Base-by-base conservation (phyloP, 1,139 yeast genomes). In the Blastobotrys elegans region DNA sequence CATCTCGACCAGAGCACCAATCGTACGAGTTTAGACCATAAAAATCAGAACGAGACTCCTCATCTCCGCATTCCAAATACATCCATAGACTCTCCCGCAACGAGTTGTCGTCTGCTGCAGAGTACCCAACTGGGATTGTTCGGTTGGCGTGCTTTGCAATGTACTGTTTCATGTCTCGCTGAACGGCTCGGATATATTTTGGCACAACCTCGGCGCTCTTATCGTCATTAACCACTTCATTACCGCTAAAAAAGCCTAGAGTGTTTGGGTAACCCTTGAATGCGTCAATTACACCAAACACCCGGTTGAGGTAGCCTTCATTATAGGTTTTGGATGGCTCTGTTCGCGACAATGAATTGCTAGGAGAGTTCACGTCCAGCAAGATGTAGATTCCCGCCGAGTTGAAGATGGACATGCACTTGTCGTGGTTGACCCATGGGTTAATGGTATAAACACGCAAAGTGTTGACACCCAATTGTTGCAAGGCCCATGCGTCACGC, bases 201-300 rank as follows among this genome's bases (percentile, higher is more conserved):
- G 88, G 86, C 41, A 49, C 58, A 11, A 53, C 58, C 43, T 50
- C 50, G 14, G 97, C 96, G 32, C 94, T 79, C 21, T 76, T 72
- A 44, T 74, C 82, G 57, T 89, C 90, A 66, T 90, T 89, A 61
- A 92, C 82, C 51, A 90, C 84, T 72, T 90, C 97, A 65, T 90
- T 90, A 61, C 97, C 97, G 40, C 95, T 81, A 63, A 90, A 83
- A 72, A 88, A 88, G n/a, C 96, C 97, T 53, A 89, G 70, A 13
- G 87, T 75, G 64, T 90, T 90, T 49, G 95, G 82, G 69, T 86
- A 90, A 59, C 80, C 75, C 60, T 82, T 80, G 70, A 90, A 85
- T 49, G 83, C 84, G 62, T 90, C 96, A 56, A 89, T 82, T 54
- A 89, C 83, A 50, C 76, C 77, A 66, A 90, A 87, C 55, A 88